phyloP scores from a whole-genome alignment of 192 early-diverging fungal species.

The Geranomyces michiganensis region DNA sequence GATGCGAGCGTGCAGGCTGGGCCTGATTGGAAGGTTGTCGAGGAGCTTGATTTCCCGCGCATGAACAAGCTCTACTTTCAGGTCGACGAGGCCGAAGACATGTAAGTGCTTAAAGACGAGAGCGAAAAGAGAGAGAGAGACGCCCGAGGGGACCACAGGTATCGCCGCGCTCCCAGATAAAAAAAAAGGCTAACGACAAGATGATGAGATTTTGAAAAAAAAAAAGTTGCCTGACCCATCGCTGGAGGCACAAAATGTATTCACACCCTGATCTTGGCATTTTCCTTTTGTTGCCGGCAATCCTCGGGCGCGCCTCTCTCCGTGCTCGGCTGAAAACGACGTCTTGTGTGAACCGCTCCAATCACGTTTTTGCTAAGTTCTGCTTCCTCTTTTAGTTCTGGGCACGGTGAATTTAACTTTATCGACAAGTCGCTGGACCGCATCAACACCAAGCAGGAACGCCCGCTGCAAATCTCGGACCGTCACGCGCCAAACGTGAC shows the following conservation, averaged over 20 bases:
- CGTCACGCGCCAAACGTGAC: slow-evolving; percentile 75
- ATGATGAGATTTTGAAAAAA: slow-evolving; percentile 28
- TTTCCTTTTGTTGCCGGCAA: too few relatives aligned
- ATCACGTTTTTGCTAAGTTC: neutral
- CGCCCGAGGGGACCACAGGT: too few relatives aligned
- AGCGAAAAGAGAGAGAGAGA: too few relatives aligned
- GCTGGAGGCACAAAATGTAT: slow-evolving; percentile 36
- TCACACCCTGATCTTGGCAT: slow-evolving; percentile 46
- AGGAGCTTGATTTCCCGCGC: slow-evolving; percentile 92
- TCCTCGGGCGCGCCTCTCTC: slow-evolving; percentile 17
- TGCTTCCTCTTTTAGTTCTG: slow-evolving; percentile 48
- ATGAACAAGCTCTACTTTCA: slow-evolving; percentile 81
- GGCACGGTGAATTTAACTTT: slow-evolving; percentile 72
- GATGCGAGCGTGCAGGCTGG: slow-evolving; percentile 86
- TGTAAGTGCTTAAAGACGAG: slow-evolving; percentile 56
- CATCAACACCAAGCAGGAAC: slow-evolving; percentile 78
- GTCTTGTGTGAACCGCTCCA: neutral
- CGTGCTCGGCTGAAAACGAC: neutral
- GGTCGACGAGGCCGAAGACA: slow-evolving; percentile 74
- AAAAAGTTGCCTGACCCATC: slow-evolving; percentile 27
- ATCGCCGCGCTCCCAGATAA: too few relatives aligned
- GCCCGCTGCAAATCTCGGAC: slow-evolving; percentile 67
- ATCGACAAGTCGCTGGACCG: slow-evolving; percentile 88
- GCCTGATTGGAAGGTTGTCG: slow-evolving; percentile 87
- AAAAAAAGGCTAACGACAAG: too few relatives aligned